Evolutionary conservation across 2,329 filamentous ascomycete species (phyloP), one percentile per base, ranked within the genome.

Genomic region (Diaporthe sp.): DNA sequence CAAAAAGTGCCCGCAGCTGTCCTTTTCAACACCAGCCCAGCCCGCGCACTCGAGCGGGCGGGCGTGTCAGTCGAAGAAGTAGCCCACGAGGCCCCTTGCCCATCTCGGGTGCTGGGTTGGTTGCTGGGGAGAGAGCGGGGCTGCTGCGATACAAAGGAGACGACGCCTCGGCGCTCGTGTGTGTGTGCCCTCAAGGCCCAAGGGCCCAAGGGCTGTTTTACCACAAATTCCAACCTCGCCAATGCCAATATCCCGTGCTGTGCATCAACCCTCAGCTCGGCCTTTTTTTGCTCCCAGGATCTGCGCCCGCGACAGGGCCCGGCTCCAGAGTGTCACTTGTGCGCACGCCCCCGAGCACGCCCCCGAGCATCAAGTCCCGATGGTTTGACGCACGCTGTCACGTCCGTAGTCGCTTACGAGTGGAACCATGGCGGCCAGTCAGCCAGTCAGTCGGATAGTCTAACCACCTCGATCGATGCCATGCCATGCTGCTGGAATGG

Each of bases 231-330:
- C 49, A 69, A 69, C 10, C 65, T 69, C 49, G 65, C 62, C 62
- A 67, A 67, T 34, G 1, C 34, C 34, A 34, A 39, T 67, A 51
- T 51, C 44, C 62, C 62, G 62, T 67, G 28, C 44, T 67, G 44
- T 67, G 46, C 65, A 53, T 69, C 65, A 55, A 53, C 49, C 34
- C 49, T 69, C 65, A 69, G 65, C 65, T 31, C 65, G 65, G 65
- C 22, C 65, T 42, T 69, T 69, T 67, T 49, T 68, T n/a, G 19
- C 12, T 68, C 31, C 65, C 44, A 55, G 65, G 65, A 69, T 69
- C 65, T 69, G 65, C 65, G 65, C 65, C 34, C n/a, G 34, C n/a
- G 49, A 69, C 65, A 69, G 65, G 65, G 65, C 65, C 65, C 65
- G 65, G 46, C 65, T 69, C 65, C 46, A 39, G 31, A 69, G 34